Evolutionary conservation across 768 basidiomycete species (phyloP).

Genomic region (Collybia nuda): DNA sequence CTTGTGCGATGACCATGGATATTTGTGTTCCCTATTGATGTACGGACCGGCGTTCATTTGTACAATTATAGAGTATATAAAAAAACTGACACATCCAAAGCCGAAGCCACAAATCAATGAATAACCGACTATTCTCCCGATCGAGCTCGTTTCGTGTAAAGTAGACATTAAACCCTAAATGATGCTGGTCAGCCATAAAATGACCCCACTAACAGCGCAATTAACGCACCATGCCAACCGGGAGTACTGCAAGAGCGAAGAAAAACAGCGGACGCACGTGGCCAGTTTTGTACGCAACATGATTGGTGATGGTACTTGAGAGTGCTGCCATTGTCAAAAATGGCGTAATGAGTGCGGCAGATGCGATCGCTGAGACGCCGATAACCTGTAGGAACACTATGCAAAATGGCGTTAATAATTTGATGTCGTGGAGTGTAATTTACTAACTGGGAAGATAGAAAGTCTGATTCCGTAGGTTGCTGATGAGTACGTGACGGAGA

Average conservation of each 20-base stretch:
- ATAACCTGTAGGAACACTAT: constrained; percentile 22
- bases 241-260: constrained; percentile 12
- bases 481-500: background rate
- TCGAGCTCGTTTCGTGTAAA: constrained; percentile 17
- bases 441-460: constrained; percentile 22
- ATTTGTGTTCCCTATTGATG: constrained; percentile 18
- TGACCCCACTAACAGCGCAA: background rate
- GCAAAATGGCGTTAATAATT: background rate
- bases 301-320: constrained; percentile 16
- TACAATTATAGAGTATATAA: background rate
- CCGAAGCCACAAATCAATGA: constrained; percentile 19
- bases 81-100: constrained; percentile 20
- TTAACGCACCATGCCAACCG: constrained; percentile 18
- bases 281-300: constrained; percentile 11
- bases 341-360: constrained; percentile 22
- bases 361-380: constrained; percentile 15
- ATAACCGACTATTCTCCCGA: constrained; percentile 20
- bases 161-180: constrained; percentile 21
- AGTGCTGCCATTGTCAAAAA: constrained; percentile 18
- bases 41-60: background rate
- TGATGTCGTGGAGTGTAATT: background rate
- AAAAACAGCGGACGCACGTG: constrained; percentile 12
- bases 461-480: constrained; percentile 10
- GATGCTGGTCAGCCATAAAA: background rate
- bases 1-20: constrained; percentile 21